Conservation (phyloP, 495 filamentous ascomycete species). For the Talaromyces liani region DNA sequence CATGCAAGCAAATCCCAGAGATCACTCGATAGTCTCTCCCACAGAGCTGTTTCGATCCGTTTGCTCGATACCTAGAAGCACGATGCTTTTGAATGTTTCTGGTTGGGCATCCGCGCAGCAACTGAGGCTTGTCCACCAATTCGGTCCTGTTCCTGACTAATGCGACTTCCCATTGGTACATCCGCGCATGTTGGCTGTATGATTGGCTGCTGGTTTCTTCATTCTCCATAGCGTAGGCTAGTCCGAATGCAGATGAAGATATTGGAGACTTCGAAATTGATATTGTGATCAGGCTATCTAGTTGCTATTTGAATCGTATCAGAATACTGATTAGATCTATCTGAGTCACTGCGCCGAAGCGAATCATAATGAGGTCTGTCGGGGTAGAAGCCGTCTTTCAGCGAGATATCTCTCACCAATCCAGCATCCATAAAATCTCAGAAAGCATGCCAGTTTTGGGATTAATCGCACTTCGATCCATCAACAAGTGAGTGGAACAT, state of each 20-base stretch:
- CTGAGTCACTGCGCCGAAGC: neutral
- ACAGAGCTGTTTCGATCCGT: neutral
- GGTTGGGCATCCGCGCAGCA: constrained; percentile 4
- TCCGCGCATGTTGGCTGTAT: neutral
- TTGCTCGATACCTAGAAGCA: neutral
- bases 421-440: neutral
- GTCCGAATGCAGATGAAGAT: neutral
- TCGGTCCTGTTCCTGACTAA: constrained; percentile 4
- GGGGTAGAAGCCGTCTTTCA: neutral
- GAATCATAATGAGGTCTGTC: neutral
- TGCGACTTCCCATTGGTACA: constrained; percentile 6
- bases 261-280: neutral
- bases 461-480: too few relatives aligned
- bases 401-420: neutral
- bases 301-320: neutral
- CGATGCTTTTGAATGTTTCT: neutral
- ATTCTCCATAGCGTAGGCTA: neutral
- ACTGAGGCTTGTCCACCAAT: constrained; percentile 1
- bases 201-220: neutral
- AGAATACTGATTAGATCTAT: neutral
- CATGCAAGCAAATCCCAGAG: neutral
- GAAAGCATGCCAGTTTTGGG: too few relatives aligned
- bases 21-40: neutral
- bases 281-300: neutral
- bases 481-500: too few relatives aligned